Conservation (phyloP, 148 eudicot species). For the Talinum fruticosum region DNA sequence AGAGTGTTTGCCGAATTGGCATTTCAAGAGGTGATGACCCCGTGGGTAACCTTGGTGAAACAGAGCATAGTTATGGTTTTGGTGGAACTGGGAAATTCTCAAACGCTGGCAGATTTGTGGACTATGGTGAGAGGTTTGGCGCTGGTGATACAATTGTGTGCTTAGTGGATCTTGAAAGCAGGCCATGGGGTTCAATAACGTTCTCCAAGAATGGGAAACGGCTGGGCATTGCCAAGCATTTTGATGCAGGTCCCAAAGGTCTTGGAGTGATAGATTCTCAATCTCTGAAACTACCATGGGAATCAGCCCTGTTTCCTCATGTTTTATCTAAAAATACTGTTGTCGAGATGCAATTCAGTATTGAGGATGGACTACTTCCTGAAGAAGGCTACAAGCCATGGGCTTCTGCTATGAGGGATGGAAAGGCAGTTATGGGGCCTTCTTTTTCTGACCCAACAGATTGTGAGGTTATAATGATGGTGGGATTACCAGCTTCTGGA, state of each 20-base stretch:
- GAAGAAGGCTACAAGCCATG: slow-evolving; percentile 64
- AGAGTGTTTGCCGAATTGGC: slow-evolving; percentile 53
- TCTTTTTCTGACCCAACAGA: slow-evolving; percentile 29
- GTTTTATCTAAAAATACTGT: slow-evolving; percentile 60
- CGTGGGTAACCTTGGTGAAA: slow-evolving; percentile 65
- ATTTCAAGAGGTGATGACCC: slow-evolving; percentile 54
- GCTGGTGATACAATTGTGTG: slow-evolving; percentile 60
- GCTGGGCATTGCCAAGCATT: slow-evolving; percentile 41
- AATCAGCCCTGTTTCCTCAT: slow-evolving; percentile 64
- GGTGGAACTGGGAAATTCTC: slow-evolving; percentile 64
- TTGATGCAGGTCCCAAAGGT: slow-evolving; percentile 38
- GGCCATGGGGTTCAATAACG: slow-evolving; percentile 43
- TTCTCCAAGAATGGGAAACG: slow-evolving; percentile 59
- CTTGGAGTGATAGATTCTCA: slow-evolving; percentile 32
- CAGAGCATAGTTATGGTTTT: slow-evolving; percentile 50
- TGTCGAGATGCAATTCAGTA: slow-evolving; percentile 55
- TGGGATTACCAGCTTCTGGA: slow-evolving; percentile 75
- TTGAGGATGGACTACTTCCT: slow-evolving; percentile 56
- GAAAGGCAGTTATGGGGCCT: slow-evolving; percentile 51
- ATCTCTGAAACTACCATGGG: slow-evolving; percentile 29
- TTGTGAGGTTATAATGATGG: slow-evolving; percentile 60
- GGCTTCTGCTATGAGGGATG: slow-evolving; percentile 45
- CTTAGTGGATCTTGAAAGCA: slow-evolving; percentile 51
- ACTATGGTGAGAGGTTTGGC: slow-evolving; percentile 59
- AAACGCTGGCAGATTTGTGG: slow-evolving; percentile 35